Base-by-base conservation (phyloP, 169 alveolate genomes). In the Cryptosporidium canis region DNA sequence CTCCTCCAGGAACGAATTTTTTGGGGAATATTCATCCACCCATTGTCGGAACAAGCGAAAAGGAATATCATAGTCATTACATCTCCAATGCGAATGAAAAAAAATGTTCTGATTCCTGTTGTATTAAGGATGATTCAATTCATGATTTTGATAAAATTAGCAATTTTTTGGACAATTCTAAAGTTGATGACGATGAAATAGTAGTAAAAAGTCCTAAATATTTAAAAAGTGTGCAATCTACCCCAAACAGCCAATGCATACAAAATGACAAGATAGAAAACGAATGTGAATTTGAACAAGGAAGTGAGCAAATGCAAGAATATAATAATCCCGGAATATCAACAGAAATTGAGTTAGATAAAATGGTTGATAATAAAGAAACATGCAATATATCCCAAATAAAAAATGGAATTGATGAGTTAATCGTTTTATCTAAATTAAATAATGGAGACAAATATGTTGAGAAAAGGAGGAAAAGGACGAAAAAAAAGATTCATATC, bases 401-500 rank as follows among this genome's bases (percentile, higher is more conserved):
- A 56, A 77, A 56, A 37, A 77, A 14, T 39, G 71, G 18, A 0
- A 77, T 41, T 11, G 29, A 63, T 9, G 61, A 71, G 9, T 7
- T 53, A 18, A 53, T 71, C 33, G 27, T 33, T 11, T 51, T 51
- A n/a, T 48, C 68, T 33, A 53, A 71, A 29, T 29, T 35, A 16
- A 61, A 61, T n/a, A 31, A 61, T 61, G 37, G 29, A 41, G 67
- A 33, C 27, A 55, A 39, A 24, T 37, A 55, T 2, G 1, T 51
- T 16, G 66, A 37, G 18, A 48, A 31, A 70, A 70, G 44, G 37
- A 77, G 58, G 18, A 77, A 61, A 39, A 77, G 58, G 44, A n/a
- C 61, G 7, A 77, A 77, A 39, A 77, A 77, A 61, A 24, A 71
- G 21, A 77, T 77, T 27, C 68, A 77, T 39, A 77, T 77, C 4